phyloP scores from a whole-genome alignment of 495 filamentous ascomycete species.

The Parachaetomium inaequale region DNA sequence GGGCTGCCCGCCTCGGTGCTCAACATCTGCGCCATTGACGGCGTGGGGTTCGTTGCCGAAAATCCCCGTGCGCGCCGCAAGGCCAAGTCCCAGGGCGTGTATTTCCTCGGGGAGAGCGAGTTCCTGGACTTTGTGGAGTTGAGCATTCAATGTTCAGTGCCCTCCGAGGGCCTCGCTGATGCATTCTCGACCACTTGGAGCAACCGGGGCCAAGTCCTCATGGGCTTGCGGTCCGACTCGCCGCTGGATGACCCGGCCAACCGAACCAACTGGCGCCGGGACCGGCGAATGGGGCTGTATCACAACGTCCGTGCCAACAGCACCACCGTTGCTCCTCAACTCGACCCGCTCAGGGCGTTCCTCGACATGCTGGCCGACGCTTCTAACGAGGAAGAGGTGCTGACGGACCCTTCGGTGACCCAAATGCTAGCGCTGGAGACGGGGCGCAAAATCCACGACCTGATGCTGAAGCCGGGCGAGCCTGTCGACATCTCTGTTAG shows the following conservation, averaged over 20 bases:
- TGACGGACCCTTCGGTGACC: no score
- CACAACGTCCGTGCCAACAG: slow-evolving; percentile 28
- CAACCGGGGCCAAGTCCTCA: slow-evolving; percentile 31
- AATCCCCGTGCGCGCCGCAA: slow-evolving; percentile 29
- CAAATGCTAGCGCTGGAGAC: slow-evolving; percentile 28
- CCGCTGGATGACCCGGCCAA: slow-evolving; percentile 29
- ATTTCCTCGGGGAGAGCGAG: slow-evolving; percentile 31
- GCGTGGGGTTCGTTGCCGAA: slow-evolving; percentile 41
- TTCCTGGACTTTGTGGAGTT: slow-evolving; percentile 32
- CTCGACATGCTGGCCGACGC: not conserved
- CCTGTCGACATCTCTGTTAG: slow-evolving; percentile 10
- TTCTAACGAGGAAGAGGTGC: no score
- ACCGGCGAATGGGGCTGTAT: slow-evolving; percentile 39
- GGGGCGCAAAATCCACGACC: slow-evolving; percentile 33
- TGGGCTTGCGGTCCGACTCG: slow-evolving; percentile 36
- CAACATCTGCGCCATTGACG: slow-evolving; percentile 42
- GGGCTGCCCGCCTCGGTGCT: slow-evolving; percentile 41
- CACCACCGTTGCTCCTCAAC: not conserved
- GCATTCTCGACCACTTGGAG: no score
- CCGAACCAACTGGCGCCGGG: slow-evolving; percentile 34
- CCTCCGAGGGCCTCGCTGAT: no score
- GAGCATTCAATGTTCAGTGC: no score
- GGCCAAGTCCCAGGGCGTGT: slow-evolving; percentile 27
- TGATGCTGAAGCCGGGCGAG: slow-evolving; percentile 32
- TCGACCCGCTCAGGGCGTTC: not conserved